Conservation (phyloP, 768 basidiomycete genomes). For the Mycena latifolia region DNA sequence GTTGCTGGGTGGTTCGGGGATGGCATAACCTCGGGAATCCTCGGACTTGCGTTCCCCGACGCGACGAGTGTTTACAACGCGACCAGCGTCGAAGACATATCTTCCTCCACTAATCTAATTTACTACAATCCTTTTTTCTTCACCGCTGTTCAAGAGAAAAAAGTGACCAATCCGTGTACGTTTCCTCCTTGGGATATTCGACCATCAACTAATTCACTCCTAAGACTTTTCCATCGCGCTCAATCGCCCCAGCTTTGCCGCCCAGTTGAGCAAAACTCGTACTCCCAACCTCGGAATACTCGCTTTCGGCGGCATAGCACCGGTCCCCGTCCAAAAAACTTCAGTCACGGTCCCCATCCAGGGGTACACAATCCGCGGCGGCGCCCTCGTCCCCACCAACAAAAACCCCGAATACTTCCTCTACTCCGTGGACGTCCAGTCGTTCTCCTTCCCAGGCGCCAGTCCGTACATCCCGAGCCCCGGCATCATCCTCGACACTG, state of each 20-base stretch:
- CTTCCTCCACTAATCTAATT: constrained; percentile 17
- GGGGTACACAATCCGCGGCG: constrained; percentile 26
- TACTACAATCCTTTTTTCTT: constrained; percentile 38
- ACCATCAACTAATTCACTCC: too few relatives aligned
- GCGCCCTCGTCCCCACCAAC: constrained; percentile 6
- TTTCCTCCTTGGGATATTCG: background rate
- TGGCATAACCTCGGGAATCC: constrained; percentile 29
- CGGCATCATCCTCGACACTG: constrained; percentile 29
- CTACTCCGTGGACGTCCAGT: constrained; percentile 34
- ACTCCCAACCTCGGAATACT: constrained; percentile 33
- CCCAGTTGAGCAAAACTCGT: constrained; percentile 16
- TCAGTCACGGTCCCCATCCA: constrained; percentile 35
- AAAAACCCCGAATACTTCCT: constrained; percentile 20
- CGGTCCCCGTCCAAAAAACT: constrained; percentile 30
- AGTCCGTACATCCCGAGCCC: constrained; percentile 16
- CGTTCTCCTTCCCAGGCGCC: constrained; percentile 33
- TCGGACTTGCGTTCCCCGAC: constrained; percentile 34
- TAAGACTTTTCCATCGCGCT: constrained; percentile 33
- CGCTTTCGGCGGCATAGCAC: constrained; percentile 41
- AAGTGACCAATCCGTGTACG: constrained; percentile 35
- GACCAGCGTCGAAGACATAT: constrained; percentile 26
- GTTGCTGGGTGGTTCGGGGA: constrained; percentile 35
- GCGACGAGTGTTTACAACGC: constrained; percentile 35
- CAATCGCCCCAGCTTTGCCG: too few relatives aligned
- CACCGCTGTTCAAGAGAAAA: constrained; percentile 34